Conservation (phyloP, 768 basidiomycete genomes). For the Boletus tylopilopsis region DNA sequence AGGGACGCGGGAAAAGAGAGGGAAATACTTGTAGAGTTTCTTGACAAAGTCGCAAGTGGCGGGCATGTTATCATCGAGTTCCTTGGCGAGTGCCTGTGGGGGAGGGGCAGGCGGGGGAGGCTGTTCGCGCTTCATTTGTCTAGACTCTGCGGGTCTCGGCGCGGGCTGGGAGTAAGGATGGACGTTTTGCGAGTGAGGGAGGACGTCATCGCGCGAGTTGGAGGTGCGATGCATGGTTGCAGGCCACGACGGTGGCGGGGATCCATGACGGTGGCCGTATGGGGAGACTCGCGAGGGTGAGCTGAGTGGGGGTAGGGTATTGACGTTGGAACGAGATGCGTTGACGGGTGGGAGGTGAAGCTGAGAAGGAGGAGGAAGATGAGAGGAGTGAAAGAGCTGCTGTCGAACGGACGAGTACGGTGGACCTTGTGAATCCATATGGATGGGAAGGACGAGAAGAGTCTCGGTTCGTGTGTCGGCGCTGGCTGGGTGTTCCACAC, state of each 20-base stretch:
- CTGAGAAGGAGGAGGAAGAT: constrained; percentile 43
- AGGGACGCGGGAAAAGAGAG: too few species aligned
- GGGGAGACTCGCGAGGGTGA: constrained; percentile 26
- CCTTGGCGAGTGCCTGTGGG: constrained; percentile 27
- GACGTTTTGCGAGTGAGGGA: constrained; percentile 21
- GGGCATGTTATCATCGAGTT: constrained; percentile 71
- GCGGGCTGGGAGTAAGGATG: constrained; percentile 23
- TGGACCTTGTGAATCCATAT: constrained; percentile 30
- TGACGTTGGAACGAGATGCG: constrained; percentile 33
- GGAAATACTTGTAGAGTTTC: constrained; percentile 79
- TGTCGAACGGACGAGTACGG: constrained; percentile 27
- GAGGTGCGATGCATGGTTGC: constrained; percentile 35
- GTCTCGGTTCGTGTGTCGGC: background rate
- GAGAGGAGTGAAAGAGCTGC: constrained; percentile 40
- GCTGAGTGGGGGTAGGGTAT: constrained; percentile 42
- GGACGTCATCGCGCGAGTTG: constrained; percentile 41
- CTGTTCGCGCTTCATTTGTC: constrained; percentile 31
- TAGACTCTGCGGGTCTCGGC: constrained; percentile 18
- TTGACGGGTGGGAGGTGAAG: constrained; percentile 37
- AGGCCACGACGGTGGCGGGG: constrained; percentile 27
- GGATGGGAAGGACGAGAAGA: background rate
- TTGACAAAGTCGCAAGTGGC: constrained; percentile 93
- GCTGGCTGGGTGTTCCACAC: constrained; percentile 16
- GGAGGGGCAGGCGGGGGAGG: constrained; percentile 21
- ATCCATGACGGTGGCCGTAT: constrained; percentile 25